phyloP scores from a whole-genome alignment of 2,329 filamentous ascomycete genomes.

The Cylindrodendrum hubeiense region DNA sequence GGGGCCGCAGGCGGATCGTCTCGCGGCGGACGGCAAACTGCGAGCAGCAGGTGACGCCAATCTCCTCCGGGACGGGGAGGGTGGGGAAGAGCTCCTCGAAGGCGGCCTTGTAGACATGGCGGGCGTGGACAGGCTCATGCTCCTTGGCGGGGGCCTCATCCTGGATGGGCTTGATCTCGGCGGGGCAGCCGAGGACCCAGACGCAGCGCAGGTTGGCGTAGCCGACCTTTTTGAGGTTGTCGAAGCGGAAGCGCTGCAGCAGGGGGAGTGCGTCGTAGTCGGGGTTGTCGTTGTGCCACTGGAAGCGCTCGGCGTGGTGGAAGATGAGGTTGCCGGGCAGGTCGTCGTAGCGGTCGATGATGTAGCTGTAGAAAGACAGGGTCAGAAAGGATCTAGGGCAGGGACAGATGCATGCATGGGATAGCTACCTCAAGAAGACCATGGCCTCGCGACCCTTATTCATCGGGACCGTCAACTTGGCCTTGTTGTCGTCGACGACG shows the following conservation, averaged over 20 bases:
- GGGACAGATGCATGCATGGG: not conserved
- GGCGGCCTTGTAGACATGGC: slow-evolving; percentile 55
- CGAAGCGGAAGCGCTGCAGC: slow-evolving; percentile 61
- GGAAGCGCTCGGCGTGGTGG: slow-evolving; percentile 61
- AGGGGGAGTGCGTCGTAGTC: slow-evolving; percentile 66
- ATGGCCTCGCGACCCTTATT: slow-evolving; percentile 67
- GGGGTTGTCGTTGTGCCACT: slow-evolving; percentile 67
- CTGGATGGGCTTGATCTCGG: slow-evolving; percentile 57
- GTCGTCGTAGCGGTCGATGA: slow-evolving; percentile 62
- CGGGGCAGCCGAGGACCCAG: slow-evolving; percentile 68
- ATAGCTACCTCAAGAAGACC: slow-evolving; percentile 61
- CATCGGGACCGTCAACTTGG: slow-evolving; percentile 59
- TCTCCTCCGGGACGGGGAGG: slow-evolving; percentile 58
- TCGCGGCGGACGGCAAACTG: slow-evolving; percentile 73
- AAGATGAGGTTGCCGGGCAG: slow-evolving; percentile 61
- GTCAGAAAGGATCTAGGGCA: not conserved
- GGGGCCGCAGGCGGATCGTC: slow-evolving; percentile 61
- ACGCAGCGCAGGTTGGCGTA: slow-evolving; percentile 73
- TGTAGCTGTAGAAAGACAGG: slow-evolving; percentile 50
- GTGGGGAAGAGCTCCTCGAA: slow-evolving; percentile 58
- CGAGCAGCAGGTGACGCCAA: slow-evolving; percentile 73
- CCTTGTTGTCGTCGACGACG: slow-evolving; percentile 62
- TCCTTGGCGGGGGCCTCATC: slow-evolving; percentile 52
- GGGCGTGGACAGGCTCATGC: slow-evolving; percentile 52
- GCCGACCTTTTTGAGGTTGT: slow-evolving; percentile 64